Conservation (phyloP, 1,139 yeast genomes). For the Kodamaea alishanica region DNA sequence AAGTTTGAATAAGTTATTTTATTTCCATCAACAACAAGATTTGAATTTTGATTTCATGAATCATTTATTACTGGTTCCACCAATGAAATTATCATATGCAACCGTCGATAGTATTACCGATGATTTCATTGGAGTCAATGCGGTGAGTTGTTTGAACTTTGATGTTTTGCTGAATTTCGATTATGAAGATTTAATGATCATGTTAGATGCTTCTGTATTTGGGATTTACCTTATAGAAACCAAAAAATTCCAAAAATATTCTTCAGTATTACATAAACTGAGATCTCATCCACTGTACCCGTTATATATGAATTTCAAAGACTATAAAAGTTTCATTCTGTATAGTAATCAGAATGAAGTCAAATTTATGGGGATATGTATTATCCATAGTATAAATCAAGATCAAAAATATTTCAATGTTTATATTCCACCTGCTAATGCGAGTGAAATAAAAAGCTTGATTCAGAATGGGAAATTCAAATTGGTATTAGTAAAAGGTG, state of each 20-base stretch:
- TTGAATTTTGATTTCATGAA: constrained; percentile 40
- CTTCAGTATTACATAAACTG: constrained; percentile 1
- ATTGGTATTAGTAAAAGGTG: constrained; percentile 58
- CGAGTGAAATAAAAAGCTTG: constrained; percentile 10
- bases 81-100: constrained; percentile 47
- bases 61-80: constrained; percentile 48
- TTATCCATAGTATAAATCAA: constrained; percentile 62
- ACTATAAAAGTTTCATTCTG: constrained; percentile 13
- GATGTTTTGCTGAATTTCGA: constrained; percentile 24
- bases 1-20: constrained; percentile 45
- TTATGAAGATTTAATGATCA: constrained; percentile 35
- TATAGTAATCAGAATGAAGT: constrained; percentile 13
- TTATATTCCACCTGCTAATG: constrained; percentile 48
- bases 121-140: constrained; percentile 34
- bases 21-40: constrained; percentile 44
- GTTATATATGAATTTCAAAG: constrained; percentile 18
- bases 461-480: constrained; percentile 23
- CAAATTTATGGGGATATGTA: constrained; percentile 39
- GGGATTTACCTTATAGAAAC: constrained; percentile 38
- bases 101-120: constrained; percentile 10
- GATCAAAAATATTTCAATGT: constrained; percentile 43
- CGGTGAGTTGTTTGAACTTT: constrained; percentile 36
- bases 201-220: constrained; percentile 54
- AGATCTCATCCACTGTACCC: constrained; percentile 10
- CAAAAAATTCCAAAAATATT: constrained; percentile 4